Conservation (phyloP, 2,329 filamentous ascomycete genomes). For the Penicillium sp. region DNA sequence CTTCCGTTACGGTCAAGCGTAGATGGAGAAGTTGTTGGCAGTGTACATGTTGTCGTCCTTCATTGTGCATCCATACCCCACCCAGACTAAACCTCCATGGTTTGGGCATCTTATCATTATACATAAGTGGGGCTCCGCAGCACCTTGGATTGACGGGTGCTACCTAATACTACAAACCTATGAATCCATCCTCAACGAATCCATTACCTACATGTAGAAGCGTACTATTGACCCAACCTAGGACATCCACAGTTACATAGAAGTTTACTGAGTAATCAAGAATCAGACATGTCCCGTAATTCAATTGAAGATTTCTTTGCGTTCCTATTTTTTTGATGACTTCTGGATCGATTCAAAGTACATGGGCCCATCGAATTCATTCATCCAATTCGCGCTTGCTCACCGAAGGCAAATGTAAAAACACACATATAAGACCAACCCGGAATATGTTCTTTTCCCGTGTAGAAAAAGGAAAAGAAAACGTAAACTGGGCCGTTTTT, state of each 20-base stretch:
- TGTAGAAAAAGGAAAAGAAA: conserved; percentile 5
- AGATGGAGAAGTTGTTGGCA: not conserved
- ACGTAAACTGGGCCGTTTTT: conserved; percentile 5
- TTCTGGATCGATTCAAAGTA: conserved; percentile 33
- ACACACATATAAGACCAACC: conserved; percentile 15
- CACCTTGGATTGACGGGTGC: not conserved
- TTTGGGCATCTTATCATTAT: conserved; percentile 9
- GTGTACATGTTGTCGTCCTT: not conserved
- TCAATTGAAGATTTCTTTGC: conserved; percentile 18
- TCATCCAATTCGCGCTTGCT: conserved; percentile 29
- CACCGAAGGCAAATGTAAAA: conserved; percentile 23
- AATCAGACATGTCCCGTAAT: conserved; percentile 11
- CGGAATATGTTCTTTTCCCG: conserved; percentile 8
- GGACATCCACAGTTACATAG: not conserved
- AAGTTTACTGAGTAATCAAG: not conserved
- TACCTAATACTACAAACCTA: not conserved
- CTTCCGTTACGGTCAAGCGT: not conserved
- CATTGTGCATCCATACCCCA: not conserved
- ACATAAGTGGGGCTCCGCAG: conserved; percentile 3
- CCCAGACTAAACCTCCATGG: not conserved
- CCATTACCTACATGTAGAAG: not conserved
- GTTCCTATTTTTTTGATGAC: conserved; percentile 26
- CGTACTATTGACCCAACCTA: not conserved
- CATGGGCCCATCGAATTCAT: conserved; percentile 24
- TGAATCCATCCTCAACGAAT: not conserved